phyloP scores from a whole-genome alignment of 768 basidiomycete genomes.

The Rhodotorula sphaerocarpa region DNA sequence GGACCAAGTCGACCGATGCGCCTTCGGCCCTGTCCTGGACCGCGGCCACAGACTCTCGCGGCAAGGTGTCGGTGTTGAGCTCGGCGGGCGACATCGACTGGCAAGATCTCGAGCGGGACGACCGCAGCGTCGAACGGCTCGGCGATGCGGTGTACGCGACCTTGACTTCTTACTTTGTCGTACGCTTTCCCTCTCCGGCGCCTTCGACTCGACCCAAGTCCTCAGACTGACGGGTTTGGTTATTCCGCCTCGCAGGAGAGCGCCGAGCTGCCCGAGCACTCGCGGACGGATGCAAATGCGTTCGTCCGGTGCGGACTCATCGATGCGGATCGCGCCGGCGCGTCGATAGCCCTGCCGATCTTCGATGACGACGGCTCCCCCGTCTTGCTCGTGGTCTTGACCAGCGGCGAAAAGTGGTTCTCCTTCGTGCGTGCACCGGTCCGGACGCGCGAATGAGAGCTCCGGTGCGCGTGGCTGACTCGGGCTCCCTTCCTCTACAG shows the following conservation, averaged over 20 bases:
- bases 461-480: neutral
- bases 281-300: neutral
- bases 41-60: neutral
- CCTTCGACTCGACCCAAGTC: neutral
- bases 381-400: conserved; percentile 17
- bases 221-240: too few relatives aligned
- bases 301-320: conserved; percentile 5
- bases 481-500: neutral
- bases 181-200: neutral
- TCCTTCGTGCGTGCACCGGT: conserved; percentile 3
- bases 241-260: neutral
- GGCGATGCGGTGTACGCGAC: conserved; percentile 7
- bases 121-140: neutral
- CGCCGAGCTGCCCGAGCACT: neutral
- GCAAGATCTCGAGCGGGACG: neutral
- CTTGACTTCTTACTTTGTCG: neutral
- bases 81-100: conserved; percentile 1
- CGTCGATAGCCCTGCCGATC: conserved; percentile 9
- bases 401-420: conserved; percentile 23
- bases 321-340: neutral
- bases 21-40: too few relatives aligned
- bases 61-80: neutral
- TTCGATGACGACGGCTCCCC: conserved; percentile 27
- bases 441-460: too few relatives aligned
- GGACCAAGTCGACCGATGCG: too few relatives aligned